Conservation (phyloP, 345 rosid genomes). For the Ricinus communis region DNA sequence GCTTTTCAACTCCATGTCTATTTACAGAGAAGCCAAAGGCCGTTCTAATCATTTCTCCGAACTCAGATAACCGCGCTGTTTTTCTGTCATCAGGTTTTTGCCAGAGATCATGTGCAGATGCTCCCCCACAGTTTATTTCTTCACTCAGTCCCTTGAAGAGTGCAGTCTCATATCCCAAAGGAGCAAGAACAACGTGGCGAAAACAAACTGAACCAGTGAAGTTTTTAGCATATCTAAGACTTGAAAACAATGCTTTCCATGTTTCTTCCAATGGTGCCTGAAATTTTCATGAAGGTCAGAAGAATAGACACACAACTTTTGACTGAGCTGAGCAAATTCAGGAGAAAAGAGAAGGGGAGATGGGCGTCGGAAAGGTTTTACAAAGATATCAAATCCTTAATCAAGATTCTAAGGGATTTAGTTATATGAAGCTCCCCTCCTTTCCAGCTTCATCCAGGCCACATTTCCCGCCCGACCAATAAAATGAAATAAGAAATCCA, state of each 20-base stretch:
- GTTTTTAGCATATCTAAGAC: constrained; percentile 70
- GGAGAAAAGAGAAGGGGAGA: no score
- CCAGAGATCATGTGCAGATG: constrained; percentile 64
- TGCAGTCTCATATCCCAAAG: constrained; percentile 84
- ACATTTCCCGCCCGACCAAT: no score
- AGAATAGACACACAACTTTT: constrained; percentile 2
- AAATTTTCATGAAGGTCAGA: constrained; percentile 15
- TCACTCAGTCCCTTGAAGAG: constrained; percentile 72
- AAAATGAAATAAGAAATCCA: no score
- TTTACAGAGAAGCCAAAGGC: constrained; percentile 68
- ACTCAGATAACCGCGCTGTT: constrained; percentile 79
- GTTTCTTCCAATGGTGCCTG: constrained; percentile 88
- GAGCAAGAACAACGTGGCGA: constrained; percentile 75
- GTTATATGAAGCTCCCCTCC: no score
- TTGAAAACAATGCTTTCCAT: constrained; percentile 84
- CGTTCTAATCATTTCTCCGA: constrained; percentile 90
- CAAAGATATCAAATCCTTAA: no score
- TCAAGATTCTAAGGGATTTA: no score
- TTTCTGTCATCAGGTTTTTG: constrained; percentile 56
- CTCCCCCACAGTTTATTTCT: constrained; percentile 61
- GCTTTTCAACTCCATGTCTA: constrained; percentile 53
- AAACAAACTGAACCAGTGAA: constrained; percentile 80
- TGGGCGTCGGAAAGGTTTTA: no score
- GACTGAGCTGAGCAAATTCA: not conserved
- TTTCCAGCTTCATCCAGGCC: no score